Conservation (phyloP, 805 yeast genomes). For the Huiozyma sinensis region DNA sequence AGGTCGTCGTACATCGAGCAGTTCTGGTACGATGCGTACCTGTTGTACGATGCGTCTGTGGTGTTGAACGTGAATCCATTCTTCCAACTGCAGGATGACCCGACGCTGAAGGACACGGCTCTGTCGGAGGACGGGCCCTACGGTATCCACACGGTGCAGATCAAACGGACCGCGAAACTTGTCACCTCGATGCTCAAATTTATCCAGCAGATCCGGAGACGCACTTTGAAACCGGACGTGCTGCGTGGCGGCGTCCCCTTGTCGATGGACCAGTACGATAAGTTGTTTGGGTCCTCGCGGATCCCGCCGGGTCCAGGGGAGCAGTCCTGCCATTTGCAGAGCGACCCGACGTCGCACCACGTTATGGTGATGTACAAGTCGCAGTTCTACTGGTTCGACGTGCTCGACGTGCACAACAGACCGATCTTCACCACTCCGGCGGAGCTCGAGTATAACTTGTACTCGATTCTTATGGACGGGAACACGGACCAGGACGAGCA, state of each 20-base stretch:
- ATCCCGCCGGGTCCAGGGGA: slow-evolving; percentile 68
- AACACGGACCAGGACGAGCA: slow-evolving; percentile 20
- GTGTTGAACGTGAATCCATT: slow-evolving; percentile 89
- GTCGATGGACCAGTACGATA: slow-evolving; percentile 87
- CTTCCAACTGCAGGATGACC: slow-evolving; percentile 84
- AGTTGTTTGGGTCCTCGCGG: slow-evolving; percentile 78
- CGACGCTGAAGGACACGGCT: slow-evolving; percentile 39
- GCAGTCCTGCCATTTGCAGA: slow-evolving; percentile 62
- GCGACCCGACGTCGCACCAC: slow-evolving; percentile 66
- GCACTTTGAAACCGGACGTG: slow-evolving; percentile 62
- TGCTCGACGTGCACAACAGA: slow-evolving; percentile 61
- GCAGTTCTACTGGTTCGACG: slow-evolving; percentile 94
- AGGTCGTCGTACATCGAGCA: slow-evolving; percentile 81
- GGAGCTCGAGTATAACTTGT: slow-evolving; percentile 64
- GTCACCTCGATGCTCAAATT: slow-evolving; percentile 71
- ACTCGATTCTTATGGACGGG: slow-evolving; percentile 69
- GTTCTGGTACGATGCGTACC: slow-evolving; percentile 87
- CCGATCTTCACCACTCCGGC: slow-evolving; percentile 56
- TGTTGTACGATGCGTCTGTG: slow-evolving; percentile 79
- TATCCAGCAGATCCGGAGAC: slow-evolving; percentile 65
- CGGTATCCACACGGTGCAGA: slow-evolving; percentile 37
- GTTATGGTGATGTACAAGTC: slow-evolving; percentile 74
- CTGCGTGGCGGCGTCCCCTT: slow-evolving; percentile 52
- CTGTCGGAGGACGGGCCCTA: slow-evolving; percentile 22
- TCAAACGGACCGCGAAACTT: slow-evolving; percentile 71